A percentile compares a stretch with the other conserved stretches of the same genome.
Conservation (phyloP, 23 red algal genomes). For the Gracilaria gracilis region DNA sequence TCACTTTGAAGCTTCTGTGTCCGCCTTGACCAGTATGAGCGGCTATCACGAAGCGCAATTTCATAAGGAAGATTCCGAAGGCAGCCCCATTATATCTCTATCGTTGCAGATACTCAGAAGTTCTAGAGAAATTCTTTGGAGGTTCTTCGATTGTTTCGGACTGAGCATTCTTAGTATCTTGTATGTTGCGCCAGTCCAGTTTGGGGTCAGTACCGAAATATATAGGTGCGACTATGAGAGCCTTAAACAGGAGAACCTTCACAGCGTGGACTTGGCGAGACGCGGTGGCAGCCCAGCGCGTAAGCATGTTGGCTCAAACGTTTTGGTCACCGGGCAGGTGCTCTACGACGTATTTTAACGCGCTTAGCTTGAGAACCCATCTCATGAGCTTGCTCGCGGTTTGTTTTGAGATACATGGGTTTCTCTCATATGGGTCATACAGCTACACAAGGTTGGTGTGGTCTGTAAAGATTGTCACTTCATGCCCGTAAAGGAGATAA, state of each 20-base stretch:
- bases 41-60: neutral
- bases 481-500: constrained; percentile 7
- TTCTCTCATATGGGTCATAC: constrained; percentile 25
- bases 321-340: constrained; percentile 11
- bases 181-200: neutral
- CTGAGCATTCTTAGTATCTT: neutral
- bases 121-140: neutral
- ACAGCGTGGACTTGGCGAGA: neutral
- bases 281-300: neutral
- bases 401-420: constrained; percentile 3
- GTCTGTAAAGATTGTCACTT: constrained; percentile 24
- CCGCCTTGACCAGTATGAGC: neutral
- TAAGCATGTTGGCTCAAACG: constrained; percentile 31
- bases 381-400: constrained; percentile 26
- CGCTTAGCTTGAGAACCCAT: constrained; percentile 25
- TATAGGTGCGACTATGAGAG: neutral
- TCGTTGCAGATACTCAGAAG: neutral
- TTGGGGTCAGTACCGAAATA: neutral
- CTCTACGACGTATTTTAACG: neutral
- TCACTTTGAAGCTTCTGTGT: neutral
- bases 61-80: neutral
- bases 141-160: neutral
- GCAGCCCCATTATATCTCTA: neutral
- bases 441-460: constrained; percentile 37
- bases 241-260: neutral